Evolutionary conservation across 169 alveolate species (phyloP), one percentile per base, ranked within the genome.

Genomic region (Plasmodium relictum): DNA sequence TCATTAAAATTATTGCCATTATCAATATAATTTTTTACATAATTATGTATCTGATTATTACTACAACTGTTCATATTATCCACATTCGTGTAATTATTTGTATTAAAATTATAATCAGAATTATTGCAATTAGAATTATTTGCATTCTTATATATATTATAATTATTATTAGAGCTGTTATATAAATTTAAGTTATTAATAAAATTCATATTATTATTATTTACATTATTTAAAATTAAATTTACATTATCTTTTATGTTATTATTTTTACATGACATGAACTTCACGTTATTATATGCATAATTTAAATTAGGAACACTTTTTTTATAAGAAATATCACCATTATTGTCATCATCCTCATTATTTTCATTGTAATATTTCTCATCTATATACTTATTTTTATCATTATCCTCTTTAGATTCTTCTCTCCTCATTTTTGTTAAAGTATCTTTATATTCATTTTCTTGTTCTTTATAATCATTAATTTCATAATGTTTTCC

Each of bases 31-130:
- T 65, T 39, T 45, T 39, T 74, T 31, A 6, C 62, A 37, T 68
- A 83, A 22, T n/a, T 56, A 83, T 83, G n/a, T 44, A 42, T 56
- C 56, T 26, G 85, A 39, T 61, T 3, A 59, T 22, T 54, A 45
- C 58, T 72, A 71, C 68, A 52, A 65, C 26, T 68, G 72, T 83
- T 68, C 41, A 42, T n/a, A 41, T 39, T 52, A 41, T 83, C 85
- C 41, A 68, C 39, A 72, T 83, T 83, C 91, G 52, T 83, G 68
- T 83, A 83, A 80, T 85, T 83, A 83, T 83, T 83, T 59, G 73
- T 68, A 68, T 83, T 83, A 83, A 68, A 83, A 83, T 83, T 66
- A 68, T 68, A 12, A 83, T 66, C 72, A 68, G 56, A 68, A 68
- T 83, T 68, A 66, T 83, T 83, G 72, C 83, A 83, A 52, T 78